Base-by-base conservation (phyloP, 352 stramenopile species). In the Globisporangium recalcitrans region DNA sequence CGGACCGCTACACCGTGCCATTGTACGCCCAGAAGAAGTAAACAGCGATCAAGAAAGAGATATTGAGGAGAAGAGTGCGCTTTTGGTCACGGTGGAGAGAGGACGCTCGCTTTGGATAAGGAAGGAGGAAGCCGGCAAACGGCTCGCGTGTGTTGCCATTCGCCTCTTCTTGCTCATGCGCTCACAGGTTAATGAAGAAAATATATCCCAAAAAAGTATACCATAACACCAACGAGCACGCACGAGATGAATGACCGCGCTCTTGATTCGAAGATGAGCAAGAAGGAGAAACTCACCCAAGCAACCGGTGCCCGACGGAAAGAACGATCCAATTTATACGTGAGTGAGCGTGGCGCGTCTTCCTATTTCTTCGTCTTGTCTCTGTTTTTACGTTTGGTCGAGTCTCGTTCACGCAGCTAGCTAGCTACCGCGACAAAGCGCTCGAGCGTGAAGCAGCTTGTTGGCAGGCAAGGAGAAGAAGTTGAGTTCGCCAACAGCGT, bases 1-100 rank as follows among this genome's bases (percentile, higher is more conserved):
- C 83, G 73, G 67, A 85, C 65, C 81, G 85, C 71, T 96, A 88
- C 80, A 80, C 80, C 62, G 72, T 80, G 60, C 85, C 85, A 14
- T 56, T 94, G 49, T 94, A 87, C 71, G 85, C 82, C 34, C 81
- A 90, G 72, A 87, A 90, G 66, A 86, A 89, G 71, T 91, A 71
- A 67, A 29, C 42, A 38, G 26, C 52, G 14, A 46, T 31, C 42
- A 42, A 32, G 57, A 52, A n/a, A n/a, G n/a, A n/a, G n/a, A n/a
- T n/a, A n/a, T n/a, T n/a, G n/a, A n/a, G n/a, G 38, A 21, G 16
- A 46, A 6, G 16, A 21, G 38, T 46, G 38, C 16, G 38, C 38
- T 46, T 46, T 46, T 21, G 38, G 21, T 46, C 38, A 21, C 16
- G 36, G 4, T 22, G 38, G 8, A 46, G 38, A 46, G 16, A 46